Evolutionary conservation across 306 rosid species (phyloP), one percentile per base, ranked within the genome.

Genomic region (Ziziphus jujuba): DNA sequence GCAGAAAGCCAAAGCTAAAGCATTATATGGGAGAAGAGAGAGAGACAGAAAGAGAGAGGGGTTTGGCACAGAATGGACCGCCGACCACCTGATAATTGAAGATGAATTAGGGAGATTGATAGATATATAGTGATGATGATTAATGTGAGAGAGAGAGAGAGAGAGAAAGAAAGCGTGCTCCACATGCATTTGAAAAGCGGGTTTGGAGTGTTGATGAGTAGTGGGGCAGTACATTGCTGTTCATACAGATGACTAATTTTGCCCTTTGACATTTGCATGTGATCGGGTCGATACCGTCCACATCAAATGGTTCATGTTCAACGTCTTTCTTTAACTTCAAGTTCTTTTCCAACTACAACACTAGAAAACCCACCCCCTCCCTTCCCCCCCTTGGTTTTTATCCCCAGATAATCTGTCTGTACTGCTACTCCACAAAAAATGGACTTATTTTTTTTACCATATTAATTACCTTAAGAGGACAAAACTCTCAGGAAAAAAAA

Each of bases 51-150:
- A 40, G 45, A 28, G 33, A 28, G 33, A 28, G 33, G 4, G 13
- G 45, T 38, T 59, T 59, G 64, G 64, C 64, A 59, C 49, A 23
- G 48, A 35, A 59, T 59, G 49, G 64, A 59, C 64, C 9, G 48
- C 28, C 49, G 64, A 59, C 64, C 64, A 59, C 64, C 64, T 19
- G 48, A 59, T 59, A 19, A 59, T 34, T 33, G 63, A 33, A 34
- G 3, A 33, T 34, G 16, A 22, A 2, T 2, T 16, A 56, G 13
- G 6, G 10, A 6, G 2, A 56, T 56, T 40, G 12, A 40, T 1
- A 40, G 45, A 40, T n/a, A n/a, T n/a, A n/a, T 40, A 40, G 45
- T 10, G 45, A 15, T 13, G 61, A n/a, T 17, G 16, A 28, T 28
- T 5, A 24, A n/a, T 56, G 1, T 9, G 1, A 5, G 19, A 28